Conservation (phyloP, 225 moss, liverwort and hornwort species). For the Straminergon stramineum region DNA sequence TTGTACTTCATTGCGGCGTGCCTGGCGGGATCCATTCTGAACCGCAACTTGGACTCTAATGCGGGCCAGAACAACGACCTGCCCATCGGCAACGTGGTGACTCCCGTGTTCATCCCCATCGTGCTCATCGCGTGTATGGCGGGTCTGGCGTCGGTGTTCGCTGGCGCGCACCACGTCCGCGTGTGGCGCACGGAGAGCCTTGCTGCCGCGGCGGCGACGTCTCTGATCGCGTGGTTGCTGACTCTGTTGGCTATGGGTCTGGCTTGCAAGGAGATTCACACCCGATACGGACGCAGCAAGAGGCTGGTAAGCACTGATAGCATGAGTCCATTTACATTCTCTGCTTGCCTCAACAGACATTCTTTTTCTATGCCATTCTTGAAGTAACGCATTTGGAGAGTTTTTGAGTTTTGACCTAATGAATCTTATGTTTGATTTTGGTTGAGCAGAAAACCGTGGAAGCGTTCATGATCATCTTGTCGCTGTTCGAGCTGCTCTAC, state of each 20-base stretch:
- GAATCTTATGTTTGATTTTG: neutral
- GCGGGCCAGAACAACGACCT: neutral
- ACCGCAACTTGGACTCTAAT: constrained; percentile 19
- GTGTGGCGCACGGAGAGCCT: neutral
- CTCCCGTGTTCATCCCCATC: neutral
- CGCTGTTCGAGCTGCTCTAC: constrained; percentile 25
- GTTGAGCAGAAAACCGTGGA: constrained; percentile 21
- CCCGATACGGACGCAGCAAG: constrained; percentile 10
- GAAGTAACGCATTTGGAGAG: neutral
- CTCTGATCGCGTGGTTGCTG: neutral
- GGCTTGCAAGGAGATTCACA: constrained; percentile 18
- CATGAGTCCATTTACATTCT: neutral
- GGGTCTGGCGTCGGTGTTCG: neutral
- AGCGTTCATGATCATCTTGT: constrained; percentile 36
- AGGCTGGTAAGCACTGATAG: neutral
- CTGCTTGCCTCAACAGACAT: neutral
- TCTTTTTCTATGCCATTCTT: neutral
- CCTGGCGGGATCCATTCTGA: constrained; percentile 21
- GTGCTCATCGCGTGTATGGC: neutral
- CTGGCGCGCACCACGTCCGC: neutral
- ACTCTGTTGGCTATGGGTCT: constrained; percentile 29
- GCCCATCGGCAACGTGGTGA: neutral
- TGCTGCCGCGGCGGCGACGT: neutral
- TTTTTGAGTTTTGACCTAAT: neutral
- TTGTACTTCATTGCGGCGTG: constrained; percentile 16